Evolutionary conservation across 1,284 basidiomycete genomes (phyloP).

Genomic region (Coniferiporia weirii): DNA sequence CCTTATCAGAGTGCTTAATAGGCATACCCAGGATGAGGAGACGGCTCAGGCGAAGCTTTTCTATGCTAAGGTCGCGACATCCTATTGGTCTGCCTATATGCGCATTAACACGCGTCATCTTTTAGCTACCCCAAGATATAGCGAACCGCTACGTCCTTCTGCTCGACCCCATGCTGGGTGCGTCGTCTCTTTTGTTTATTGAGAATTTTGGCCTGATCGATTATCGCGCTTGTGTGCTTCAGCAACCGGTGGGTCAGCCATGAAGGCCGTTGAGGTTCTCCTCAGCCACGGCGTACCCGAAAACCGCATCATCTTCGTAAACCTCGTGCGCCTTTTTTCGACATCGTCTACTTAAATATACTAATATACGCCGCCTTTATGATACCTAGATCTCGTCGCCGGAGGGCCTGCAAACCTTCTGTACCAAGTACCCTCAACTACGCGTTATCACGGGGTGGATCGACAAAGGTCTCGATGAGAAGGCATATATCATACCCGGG

Average conservation of each 20-base stretch:
- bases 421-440: conserved; percentile 72
- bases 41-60: conserved; percentile 88
- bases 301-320: conserved; percentile 94
- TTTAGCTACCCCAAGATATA: conserved; percentile 91
- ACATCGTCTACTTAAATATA: conserved; percentile 2
- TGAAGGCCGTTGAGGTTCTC: conserved; percentile 95
- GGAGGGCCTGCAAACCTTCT: conserved; percentile 85
- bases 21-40: conserved; percentile 75
- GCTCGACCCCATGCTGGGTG: conserved; percentile 96
- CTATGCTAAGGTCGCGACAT: conserved; percentile 63
- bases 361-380: background rate
- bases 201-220: background rate
- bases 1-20: background rate
- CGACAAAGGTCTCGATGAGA: conserved; percentile 89
- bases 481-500: conserved; percentile 85
- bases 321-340: conserved; percentile 56
- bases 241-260: conserved; percentile 97
- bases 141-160: conserved; percentile 87
- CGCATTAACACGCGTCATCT: conserved; percentile 13
- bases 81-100: conserved; percentile 11
- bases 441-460: conserved; percentile 97
- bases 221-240: background rate
- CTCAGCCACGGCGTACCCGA: conserved; percentile 85
- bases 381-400: conserved; percentile 78
- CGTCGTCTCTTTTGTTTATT: conserved; percentile 21